Base-by-base conservation (phyloP, 148 eudicot species). In the Arctostaphylos glauca region DNA sequence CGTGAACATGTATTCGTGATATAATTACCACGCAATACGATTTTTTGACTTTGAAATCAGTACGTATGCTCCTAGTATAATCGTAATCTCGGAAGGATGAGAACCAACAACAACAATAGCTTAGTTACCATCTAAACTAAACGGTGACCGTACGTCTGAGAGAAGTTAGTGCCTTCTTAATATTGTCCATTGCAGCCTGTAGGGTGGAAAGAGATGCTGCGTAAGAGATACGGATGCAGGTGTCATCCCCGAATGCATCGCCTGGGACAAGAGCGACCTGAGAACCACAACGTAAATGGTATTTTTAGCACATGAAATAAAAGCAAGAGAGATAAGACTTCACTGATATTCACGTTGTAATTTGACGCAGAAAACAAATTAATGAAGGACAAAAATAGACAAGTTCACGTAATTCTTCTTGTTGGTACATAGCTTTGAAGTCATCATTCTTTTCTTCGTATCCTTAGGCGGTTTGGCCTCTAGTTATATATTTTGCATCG, bases 181-280 rank as follows among this genome's bases (percentile, higher is more conserved):
- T 95, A 66, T 87, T 90, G 80, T 91, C 94, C 38, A 88, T 72
- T 31, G 96, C 98, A 3, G 91, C 93, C 87, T 88, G 77, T 66
- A 95, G 84, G 15, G 91, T 92, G 53, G 92, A 50, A 74, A 95
- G 92, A 16, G 99, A 89, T 80, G 89, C 94, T 0, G 99, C 98
- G 81, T 96, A 96, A 6, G 99, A 96, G 79, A 96, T 93, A 16
- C 99, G 88, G 64, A 96, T 86, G 90, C 99, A 96, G 47, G 81
- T 90, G 83, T 96, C 99, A 76, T 96, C 95, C 16, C 98, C 99
- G 78, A 94, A 96, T 66, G 99, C 99, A 83, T 88, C 90, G 9
- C 99, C 99, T 1, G 97, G 98, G 60, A 94, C 97, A 58, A 96
- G 87, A 8, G 99, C 99, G 41, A 96, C 98, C 98, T 96, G 87